Base-by-base conservation (phyloP, 78 protist species). In the Chrysochromulina tobinii region DNA sequence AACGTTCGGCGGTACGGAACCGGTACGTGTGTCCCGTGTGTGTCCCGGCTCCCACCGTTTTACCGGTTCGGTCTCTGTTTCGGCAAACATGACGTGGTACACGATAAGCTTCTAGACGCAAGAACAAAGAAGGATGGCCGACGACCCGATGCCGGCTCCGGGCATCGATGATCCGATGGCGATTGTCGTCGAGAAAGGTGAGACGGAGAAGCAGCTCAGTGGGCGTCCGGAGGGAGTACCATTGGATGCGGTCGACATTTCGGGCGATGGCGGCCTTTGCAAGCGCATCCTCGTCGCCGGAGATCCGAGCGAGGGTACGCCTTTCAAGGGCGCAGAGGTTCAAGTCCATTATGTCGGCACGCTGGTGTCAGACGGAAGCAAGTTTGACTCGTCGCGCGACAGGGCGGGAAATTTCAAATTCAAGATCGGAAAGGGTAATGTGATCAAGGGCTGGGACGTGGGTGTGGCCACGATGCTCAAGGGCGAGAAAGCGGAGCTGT, bases 401-500 rank as follows among this genome's bases (percentile, higher is more conserved):
- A 89, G 96, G 53, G 53, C 23, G 73, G 53, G 87, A 9, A 53
- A 66, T 7, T 89, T 93, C 83, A 55, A 90, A 58, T 93, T 93
- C 81, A 51, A 50, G 61, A 4, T 93, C 20, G 94, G 94, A 7
- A 25, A 50, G 38, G 94, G 94, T 17, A 75, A 92, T n/a, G 99
- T 97, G 67, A 97, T 97, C 94, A 90, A 92, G 90, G 98, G 98
- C 9, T 97, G 99, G 99, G 98, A 97, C 89, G 27, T 1, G 17
- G 98, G 97, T 9, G 95, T 97, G 3, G 96, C 96, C 8, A 79
- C 92, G 59, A 97, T 98, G 98, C 11, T 50, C 27, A 61, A 48
- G 72, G 96, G 97, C 53, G 99, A 97, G 92, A 51, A 12, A 17
- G 91, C 95, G 50, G 68, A 72, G 67, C 83, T 97, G 23, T 92